Percentiles rank a stretch among this genome's conserved stretches.
Evolutionary conservation across 1,284 basidiomycete species (phyloP).

Genomic region (Irpex rosettiformis): DNA sequence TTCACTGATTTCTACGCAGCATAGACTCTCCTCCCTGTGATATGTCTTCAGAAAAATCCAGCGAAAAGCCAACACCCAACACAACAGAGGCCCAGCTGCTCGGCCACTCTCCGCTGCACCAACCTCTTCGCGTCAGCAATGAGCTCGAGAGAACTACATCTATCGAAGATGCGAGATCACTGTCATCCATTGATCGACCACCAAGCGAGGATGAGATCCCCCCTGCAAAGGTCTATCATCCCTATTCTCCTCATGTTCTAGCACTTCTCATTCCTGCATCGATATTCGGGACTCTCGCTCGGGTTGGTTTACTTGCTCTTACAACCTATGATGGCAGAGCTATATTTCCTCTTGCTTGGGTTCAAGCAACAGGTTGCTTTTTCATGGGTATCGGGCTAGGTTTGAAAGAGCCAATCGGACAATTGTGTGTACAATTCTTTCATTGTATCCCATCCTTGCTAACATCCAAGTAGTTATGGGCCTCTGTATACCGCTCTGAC

Average conservation of each 20-base stretch:
- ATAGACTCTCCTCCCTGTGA: not conserved
- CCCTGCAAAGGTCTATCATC: constrained; percentile 46
- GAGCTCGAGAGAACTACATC: constrained; percentile 34
- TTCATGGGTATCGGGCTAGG: constrained; percentile 83
- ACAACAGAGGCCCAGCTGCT: not conserved
- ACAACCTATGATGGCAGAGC: constrained; percentile 70
- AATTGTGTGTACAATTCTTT: constrained; percentile 59
- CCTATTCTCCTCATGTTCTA: constrained; percentile 62
- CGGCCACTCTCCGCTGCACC: not conserved
- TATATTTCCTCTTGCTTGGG: constrained; percentile 85
- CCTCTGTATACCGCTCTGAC: constrained; percentile 87
- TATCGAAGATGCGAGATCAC: constrained; percentile 34
- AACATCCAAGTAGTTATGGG: constrained; percentile 59
- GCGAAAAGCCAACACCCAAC: constrained; percentile 4
- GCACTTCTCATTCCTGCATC: constrained; percentile 74
- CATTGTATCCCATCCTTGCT: not conserved
- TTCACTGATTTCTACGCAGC: not conserved
- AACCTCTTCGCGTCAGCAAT: constrained; percentile 28
- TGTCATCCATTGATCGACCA: constrained; percentile 52
- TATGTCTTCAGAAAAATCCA: not conserved
- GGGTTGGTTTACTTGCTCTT: constrained; percentile 73
- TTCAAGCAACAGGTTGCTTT: constrained; percentile 87
- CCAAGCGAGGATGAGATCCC: constrained; percentile 41
- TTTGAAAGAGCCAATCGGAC: constrained; percentile 66
- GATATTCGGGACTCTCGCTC: constrained; percentile 75